These are phyloP conservation scores for Boletus sp. DNA, from an alignment of 768 basidiomycete species.

Conservation along the genomic window DNA sequence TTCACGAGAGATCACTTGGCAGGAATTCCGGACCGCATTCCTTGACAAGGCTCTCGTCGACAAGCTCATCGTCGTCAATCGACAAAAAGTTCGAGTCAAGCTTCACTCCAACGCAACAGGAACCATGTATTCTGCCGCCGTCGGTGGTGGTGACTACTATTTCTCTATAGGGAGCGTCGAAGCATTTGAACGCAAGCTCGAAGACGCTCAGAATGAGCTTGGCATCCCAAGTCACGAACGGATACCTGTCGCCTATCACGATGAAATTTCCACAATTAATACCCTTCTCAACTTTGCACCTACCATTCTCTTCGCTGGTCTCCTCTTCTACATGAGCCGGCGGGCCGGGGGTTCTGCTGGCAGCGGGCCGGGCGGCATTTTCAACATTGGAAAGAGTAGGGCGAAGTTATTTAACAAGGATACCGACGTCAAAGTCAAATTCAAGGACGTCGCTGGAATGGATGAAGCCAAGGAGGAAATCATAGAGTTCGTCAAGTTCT, in stretches of 20 bases:
- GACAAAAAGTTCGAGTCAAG: slow-evolving; percentile 85
- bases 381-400: slow-evolving; percentile 93
- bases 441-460: slow-evolving; percentile 98
- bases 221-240: slow-evolving; percentile 90
- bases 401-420: slow-evolving; percentile 98
- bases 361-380: slow-evolving; percentile 82
- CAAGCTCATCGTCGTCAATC: slow-evolving; percentile 88
- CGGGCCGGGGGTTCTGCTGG: slow-evolving; percentile 59
- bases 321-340: slow-evolving; percentile 83
- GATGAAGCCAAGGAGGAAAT: slow-evolving; percentile 99
- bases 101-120: slow-evolving; percentile 88
- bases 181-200: slow-evolving; percentile 91
- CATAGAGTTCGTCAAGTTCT: slow-evolving; percentile 99
- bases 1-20: slow-evolving; percentile 96
- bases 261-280: slow-evolving; percentile 83
- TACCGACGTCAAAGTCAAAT: slow-evolving; percentile 87
- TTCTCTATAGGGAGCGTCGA: slow-evolving; percentile 99
- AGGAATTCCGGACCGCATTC: slow-evolving; percentile 97
- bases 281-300: slow-evolving; percentile 90
- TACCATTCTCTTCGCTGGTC: slow-evolving; percentile 87
- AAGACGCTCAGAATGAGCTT: slow-evolving; percentile 89
- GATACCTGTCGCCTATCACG: slow-evolving; percentile 95
- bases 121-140: slow-evolving; percentile 64
- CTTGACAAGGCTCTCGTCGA: slow-evolving; percentile 96
- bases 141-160: slow-evolving; percentile 65